A percentile compares a stretch with the other conserved stretches of the same genome.
Evolutionary conservation across 768 basidiomycete species (phyloP).

Genomic region (Dentipellis fragilis): DNA sequence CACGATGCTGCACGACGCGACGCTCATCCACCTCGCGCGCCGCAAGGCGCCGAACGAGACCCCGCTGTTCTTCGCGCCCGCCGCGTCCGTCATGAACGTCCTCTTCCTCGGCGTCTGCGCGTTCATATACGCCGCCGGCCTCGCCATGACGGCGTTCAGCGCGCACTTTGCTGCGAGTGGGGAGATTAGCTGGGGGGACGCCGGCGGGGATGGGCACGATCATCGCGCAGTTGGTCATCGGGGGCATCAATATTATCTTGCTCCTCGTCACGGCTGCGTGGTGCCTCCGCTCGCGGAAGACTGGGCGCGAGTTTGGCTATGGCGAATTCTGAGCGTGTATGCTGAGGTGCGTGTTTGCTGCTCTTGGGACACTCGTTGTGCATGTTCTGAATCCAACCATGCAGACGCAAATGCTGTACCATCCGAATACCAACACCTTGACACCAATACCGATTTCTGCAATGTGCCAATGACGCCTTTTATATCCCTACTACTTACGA

Average conservation of each 20-base stretch:
- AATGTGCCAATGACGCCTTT: too few species aligned
- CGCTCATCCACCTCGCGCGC: neutral
- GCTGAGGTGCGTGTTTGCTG: neutral
- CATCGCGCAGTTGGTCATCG: neutral
- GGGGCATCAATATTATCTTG: neutral
- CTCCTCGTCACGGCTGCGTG: neutral
- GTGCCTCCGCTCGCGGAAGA: neutral
- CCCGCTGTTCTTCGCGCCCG: neutral
- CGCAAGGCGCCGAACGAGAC: neutral
- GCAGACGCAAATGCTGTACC: too few species aligned
- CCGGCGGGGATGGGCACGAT: conserved; percentile 1
- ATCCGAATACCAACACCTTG: too few species aligned
- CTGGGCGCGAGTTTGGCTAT: neutral
- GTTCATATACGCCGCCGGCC: neutral
- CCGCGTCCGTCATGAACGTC: neutral
- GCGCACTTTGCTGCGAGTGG: neutral
- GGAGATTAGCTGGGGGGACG: conserved; percentile 1
- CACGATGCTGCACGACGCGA: conserved; percentile 4
- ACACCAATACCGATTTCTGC: too few species aligned
- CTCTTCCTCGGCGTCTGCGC: conserved; percentile 1
- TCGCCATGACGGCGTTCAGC: conserved; percentile 1
- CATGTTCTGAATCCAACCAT: too few species aligned
- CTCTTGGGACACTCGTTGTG: neutral
- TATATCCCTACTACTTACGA: too few species aligned
- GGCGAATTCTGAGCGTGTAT: neutral